Base-by-base conservation (phyloP, 1,139 yeast species). In the Yamadazyma blattariae region DNA sequence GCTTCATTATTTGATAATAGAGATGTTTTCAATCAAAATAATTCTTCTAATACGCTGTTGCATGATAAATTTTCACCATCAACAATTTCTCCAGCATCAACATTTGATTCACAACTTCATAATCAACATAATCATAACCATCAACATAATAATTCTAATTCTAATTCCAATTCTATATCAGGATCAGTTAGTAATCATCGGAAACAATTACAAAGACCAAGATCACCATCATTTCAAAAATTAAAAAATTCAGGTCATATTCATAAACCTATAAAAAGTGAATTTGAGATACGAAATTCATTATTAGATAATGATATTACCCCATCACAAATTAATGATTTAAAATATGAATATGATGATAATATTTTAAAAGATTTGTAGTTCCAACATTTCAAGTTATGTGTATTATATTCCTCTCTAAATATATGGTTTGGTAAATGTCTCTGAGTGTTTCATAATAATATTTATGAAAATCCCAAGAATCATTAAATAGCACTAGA, bases 1-100 rank as follows among this genome's bases (percentile, higher is more conserved):
- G 38, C 42, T 7, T 46, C 50, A 7, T 37, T 47, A 15, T 47
- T 46, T 25, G 30, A 29, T 10, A 30, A 20, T 12, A 19, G 37
- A 15, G 47, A 39, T 10, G 10, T 35, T 2, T 37, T 37, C 27
- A 31, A 30, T 20, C 23, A 38, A 30, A 32, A 25, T 3, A 42
- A 42, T 28, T 25, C 40, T 13, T 56, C 62, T 5, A 46, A 57
- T 1, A 41, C 54, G 19, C 56, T 65, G 6, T 45, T 64, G 23
- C 56, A 65, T 2, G 50, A 54, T 33, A 56, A 54, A 34, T 68
- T 53, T 18, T 59, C 67, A 5, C 64, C 65, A 10, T 22, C 44
- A 9, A 41, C 45, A 10, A 32, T 42, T 2, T 40, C 52, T 9
- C 42, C 51, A n/a, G 37, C 35, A 12, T 36, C 47, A 1, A 37